phyloP scores from a whole-genome alignment of 1,284 basidiomycete genomes.

The Phlebopus sp. region DNA sequence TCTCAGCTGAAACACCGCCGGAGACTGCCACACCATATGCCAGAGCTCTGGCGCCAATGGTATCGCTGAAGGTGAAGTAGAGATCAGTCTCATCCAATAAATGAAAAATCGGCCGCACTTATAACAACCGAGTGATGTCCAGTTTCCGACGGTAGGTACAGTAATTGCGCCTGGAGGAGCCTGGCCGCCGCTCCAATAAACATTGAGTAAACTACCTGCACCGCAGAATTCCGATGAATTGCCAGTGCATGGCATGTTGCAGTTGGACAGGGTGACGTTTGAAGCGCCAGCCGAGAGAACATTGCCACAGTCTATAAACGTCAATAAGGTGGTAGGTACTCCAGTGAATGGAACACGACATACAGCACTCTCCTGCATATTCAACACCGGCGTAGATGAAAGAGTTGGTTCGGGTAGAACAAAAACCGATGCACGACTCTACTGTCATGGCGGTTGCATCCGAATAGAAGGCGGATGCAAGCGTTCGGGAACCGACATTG shows the following conservation, averaged over 20 bases:
- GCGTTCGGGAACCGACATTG: slow-evolving; percentile 47
- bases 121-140: slow-evolving; percentile 65
- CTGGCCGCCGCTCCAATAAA: slow-evolving; percentile 58
- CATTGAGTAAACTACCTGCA: slow-evolving; percentile 54
- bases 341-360: slow-evolving; percentile 21
- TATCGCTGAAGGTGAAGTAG: slow-evolving; percentile 39
- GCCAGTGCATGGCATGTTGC: slow-evolving; percentile 62
- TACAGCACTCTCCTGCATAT: slow-evolving; percentile 58
- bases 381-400: slow-evolving; percentile 66
- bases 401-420: slow-evolving; percentile 38
- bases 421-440: slow-evolving; percentile 62
- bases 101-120: slow-evolving; percentile 38
- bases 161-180: slow-evolving; percentile 53
- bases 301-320: slow-evolving; percentile 58
- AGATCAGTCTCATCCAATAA: not conserved
- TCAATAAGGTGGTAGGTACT: not conserved
- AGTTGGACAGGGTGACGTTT: slow-evolving; percentile 48
- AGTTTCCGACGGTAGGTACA: slow-evolving; percentile 52
- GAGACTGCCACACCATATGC: slow-evolving; percentile 39
- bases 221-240: slow-evolving; percentile 59
- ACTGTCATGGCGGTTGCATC: slow-evolving; percentile 57
- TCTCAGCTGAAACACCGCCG: slow-evolving; percentile 53
- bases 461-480: slow-evolving; percentile 44
- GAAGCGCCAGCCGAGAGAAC: slow-evolving; percentile 45
- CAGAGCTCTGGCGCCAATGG: slow-evolving; percentile 47